A percentile compares a stretch with the other conserved stretches of the same genome.
Evolutionary conservation across 2,329 filamentous ascomycete species (phyloP).

Genomic region (Aureobasidium sp.): DNA sequence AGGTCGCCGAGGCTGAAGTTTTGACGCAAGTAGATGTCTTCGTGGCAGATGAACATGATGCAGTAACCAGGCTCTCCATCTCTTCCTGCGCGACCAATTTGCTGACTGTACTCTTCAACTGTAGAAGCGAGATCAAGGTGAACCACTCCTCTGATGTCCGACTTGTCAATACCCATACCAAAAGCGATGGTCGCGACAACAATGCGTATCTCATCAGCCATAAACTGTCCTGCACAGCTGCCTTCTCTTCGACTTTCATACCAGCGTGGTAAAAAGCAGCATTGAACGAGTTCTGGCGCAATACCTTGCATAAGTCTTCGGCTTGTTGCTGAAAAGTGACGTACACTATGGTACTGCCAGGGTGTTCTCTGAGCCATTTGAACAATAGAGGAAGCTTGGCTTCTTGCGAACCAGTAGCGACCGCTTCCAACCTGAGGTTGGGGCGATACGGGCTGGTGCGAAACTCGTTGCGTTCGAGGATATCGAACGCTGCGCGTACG

Average conservation of each 20-base stretch:
- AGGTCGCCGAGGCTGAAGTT: conserved; percentile 54
- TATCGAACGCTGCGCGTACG: conserved; percentile 47
- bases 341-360: conserved; percentile 54
- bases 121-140: conserved; percentile 47
- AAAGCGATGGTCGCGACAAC: conserved; percentile 52
- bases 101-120: conserved; percentile 52
- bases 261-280: conserved; percentile 46
- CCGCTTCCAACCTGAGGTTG: conserved; percentile 50
- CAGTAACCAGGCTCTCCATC: conserved; percentile 50
- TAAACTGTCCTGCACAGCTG: conserved; percentile 44
- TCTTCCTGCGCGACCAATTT: conserved; percentile 50
- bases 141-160: conserved; percentile 48
- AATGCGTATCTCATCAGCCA: conserved; percentile 40
- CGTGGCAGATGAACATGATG: conserved; percentile 50
- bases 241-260: conserved; percentile 41
- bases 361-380: conserved; percentile 43
- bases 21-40: conserved; percentile 53
- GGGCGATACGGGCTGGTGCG: conserved; percentile 53
- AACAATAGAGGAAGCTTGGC: conserved; percentile 43
- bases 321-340: conserved; percentile 52
- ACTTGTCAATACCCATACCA: conserved; percentile 54
- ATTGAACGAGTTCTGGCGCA: conserved; percentile 35
- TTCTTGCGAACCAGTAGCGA: conserved; percentile 35
- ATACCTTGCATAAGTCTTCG: conserved; percentile 35
- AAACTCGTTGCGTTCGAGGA: conserved; percentile 46